Evolutionary conservation across 345 rosid genomes (phyloP).

Genomic region (Syzygium aqueum): DNA sequence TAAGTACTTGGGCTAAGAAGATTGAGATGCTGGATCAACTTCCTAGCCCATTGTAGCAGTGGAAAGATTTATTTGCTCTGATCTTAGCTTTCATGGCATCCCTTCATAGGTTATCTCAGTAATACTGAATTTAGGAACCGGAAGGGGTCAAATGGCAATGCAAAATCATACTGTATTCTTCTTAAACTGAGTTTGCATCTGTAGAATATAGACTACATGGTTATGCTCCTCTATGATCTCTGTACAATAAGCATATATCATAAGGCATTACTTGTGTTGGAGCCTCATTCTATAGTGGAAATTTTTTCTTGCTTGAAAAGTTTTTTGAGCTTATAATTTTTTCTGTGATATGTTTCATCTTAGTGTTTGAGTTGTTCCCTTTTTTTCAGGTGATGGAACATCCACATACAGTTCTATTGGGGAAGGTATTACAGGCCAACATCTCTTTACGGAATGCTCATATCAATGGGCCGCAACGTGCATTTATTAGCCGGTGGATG

Average conservation of each 20-base stretch:
- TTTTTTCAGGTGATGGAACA: constrained; percentile 74
- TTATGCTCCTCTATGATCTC: not conserved
- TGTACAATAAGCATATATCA: not conserved
- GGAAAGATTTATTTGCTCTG: not conserved
- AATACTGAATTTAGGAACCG: not conserved
- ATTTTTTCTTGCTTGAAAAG: not conserved
- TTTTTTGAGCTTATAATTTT: not conserved
- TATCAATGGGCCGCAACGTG: constrained; percentile 21
- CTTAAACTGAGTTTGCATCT: not conserved
- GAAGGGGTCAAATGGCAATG: not conserved
- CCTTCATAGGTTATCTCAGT: not conserved
- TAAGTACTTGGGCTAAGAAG: not conserved
- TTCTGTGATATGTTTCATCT: not conserved
- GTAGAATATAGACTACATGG: not conserved
- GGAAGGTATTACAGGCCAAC: constrained; percentile 60
- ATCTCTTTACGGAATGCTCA: constrained; percentile 59
- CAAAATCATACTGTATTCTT: not conserved
- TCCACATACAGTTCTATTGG: constrained; percentile 72
- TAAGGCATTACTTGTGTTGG: not conserved
- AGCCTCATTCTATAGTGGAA: not conserved
- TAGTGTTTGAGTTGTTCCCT: not conserved
- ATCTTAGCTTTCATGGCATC: not conserved
- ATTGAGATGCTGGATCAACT: not conserved
- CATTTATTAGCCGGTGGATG: constrained; percentile 55
- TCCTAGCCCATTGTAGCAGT: not conserved